Evolutionary conservation across 768 basidiomycete species (phyloP).

Genomic region (Mycena polygramma): DNA sequence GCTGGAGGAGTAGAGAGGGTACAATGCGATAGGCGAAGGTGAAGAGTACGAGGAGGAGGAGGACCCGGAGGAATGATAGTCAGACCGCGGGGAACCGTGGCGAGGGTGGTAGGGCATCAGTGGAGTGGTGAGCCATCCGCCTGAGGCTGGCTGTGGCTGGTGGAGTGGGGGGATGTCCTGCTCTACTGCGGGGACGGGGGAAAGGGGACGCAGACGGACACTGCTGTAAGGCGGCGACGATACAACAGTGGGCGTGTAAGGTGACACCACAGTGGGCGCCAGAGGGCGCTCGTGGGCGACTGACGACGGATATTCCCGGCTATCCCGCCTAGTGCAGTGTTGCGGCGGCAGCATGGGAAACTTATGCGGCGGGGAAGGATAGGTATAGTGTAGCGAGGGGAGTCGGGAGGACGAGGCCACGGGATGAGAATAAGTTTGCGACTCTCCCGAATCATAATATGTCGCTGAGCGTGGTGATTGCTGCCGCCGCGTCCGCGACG

Average conservation of each 20-base stretch:
- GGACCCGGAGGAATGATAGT: slow-evolving; percentile 18
- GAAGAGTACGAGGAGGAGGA: slow-evolving; percentile 29
- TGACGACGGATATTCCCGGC: slow-evolving; percentile 29
- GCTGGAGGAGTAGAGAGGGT: slow-evolving; percentile 17
- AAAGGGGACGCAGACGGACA: slow-evolving; percentile 1
- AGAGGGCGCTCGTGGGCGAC: slow-evolving; percentile 38
- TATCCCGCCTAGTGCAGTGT: slow-evolving; percentile 55
- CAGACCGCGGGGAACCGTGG: slow-evolving; percentile 30
- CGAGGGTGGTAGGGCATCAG: slow-evolving; percentile 25
- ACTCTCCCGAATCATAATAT: slow-evolving; percentile 41
- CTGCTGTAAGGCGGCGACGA: slow-evolving; percentile 31
- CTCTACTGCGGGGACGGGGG: not conserved
- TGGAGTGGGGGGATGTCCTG: not conserved
- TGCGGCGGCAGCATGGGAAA: slow-evolving; percentile 37
- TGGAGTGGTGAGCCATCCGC: slow-evolving; percentile 31
- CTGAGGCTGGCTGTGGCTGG: slow-evolving; percentile 6
- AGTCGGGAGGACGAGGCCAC: slow-evolving; percentile 47
- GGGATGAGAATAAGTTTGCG: slow-evolving; percentile 58
- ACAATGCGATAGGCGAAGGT: slow-evolving; percentile 7
- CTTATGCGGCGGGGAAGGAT: slow-evolving; percentile 13
- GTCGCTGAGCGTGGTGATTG: slow-evolving; percentile 29
- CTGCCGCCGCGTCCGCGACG: slow-evolving; percentile 5
- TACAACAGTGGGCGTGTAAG: too few relatives aligned
- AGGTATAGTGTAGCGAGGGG: slow-evolving; percentile 19
- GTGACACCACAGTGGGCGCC: slow-evolving; percentile 29